Conservation (phyloP, 495 filamentous ascomycete genomes). For the Neurospora cerealis region DNA sequence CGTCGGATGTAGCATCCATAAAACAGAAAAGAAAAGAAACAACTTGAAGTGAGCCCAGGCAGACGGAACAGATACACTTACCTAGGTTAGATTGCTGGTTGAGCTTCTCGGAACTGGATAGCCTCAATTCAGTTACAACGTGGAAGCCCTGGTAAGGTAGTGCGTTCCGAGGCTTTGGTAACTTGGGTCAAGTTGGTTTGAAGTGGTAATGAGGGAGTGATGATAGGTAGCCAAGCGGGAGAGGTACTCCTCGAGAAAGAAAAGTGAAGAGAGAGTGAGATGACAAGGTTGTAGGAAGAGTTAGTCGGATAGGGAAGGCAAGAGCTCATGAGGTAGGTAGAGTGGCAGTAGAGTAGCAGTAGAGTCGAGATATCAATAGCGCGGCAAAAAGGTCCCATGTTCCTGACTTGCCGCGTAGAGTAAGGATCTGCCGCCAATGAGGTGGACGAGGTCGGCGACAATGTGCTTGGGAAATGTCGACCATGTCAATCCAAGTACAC, state of each 20-base stretch:
- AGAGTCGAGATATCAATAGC: constrained; percentile 8
- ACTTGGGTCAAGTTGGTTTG: constrained; percentile 7
- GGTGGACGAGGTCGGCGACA: background rate
- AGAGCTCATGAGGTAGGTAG: constrained; percentile 1
- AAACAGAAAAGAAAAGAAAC: constrained; percentile 6
- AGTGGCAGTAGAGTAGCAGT: constrained; percentile 1
- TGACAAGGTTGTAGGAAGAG: constrained; percentile 3
- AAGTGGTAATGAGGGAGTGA: background rate
- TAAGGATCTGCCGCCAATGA: background rate
- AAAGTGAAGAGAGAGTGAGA: background rate
- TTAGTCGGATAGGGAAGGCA: constrained; percentile 3
- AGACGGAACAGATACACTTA: constrained; percentile 9
- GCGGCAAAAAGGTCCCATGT: constrained; percentile 6
- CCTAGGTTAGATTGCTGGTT: constrained; percentile 1
- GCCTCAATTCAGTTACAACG: constrained; percentile 7
- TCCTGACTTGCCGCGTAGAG: constrained; percentile 1
- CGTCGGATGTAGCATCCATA: background rate
- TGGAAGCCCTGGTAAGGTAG: constrained; percentile 2
- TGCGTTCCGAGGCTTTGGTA: constrained; percentile 6
- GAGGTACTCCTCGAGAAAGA: background rate
- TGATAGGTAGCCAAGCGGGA: background rate
- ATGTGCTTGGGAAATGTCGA: constrained; percentile 2
- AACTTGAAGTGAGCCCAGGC: background rate
- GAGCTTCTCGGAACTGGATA: background rate
- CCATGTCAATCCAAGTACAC: background rate